Base-by-base conservation (phyloP, 805 yeast genomes). In the Cyberlindnera veronae region DNA sequence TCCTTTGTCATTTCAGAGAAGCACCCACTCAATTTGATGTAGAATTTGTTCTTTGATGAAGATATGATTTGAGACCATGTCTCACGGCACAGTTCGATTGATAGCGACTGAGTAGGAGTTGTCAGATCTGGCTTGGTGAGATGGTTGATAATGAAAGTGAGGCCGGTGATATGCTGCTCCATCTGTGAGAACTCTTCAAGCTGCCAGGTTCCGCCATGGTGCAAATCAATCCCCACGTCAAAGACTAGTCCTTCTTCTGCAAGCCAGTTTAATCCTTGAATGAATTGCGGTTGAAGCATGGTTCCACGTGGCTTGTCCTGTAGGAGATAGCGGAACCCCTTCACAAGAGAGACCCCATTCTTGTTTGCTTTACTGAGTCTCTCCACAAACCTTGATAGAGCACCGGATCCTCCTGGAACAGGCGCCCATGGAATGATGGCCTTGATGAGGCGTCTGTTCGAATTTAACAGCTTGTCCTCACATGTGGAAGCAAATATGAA, bases 361-460 rank as follows among this genome's bases (percentile, higher is more conserved):
- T 32, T 39, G 14, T 42, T 36, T 1, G 42, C 38, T 8, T 39
- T 28, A 14, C 38, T 41, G 29, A 68, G 20, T 10, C 38, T 36
- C 1, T 32, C 31, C 7, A 51, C 26, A 37, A 49, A 57, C 29
- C 41, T 32, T 5, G 29, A 18, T 4, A 60, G 32, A 1, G 45
- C 47, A 0, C 39, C 42, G 2, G 50, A 32, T 3, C 74, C 74
- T 6, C 53, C 41, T 7, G 65, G 61, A 8, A 69, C 36, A 6
- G 77, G 76, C 1, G 70, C 72, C 73, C 72, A 69, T 1, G 75
- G 72, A n/a, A 71, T 50, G 8, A 68, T 49, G 3, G 57, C 72
- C 29, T 52, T 54, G 23, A 47, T 49, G 30, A 38, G 12, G 6
- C 36, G 27, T 11, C 21, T 10, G 11, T 8, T 24, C 11, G 5